Conservation (phyloP, 2,329 filamentous ascomycete genomes). For the Scedosporium boydii region DNA sequence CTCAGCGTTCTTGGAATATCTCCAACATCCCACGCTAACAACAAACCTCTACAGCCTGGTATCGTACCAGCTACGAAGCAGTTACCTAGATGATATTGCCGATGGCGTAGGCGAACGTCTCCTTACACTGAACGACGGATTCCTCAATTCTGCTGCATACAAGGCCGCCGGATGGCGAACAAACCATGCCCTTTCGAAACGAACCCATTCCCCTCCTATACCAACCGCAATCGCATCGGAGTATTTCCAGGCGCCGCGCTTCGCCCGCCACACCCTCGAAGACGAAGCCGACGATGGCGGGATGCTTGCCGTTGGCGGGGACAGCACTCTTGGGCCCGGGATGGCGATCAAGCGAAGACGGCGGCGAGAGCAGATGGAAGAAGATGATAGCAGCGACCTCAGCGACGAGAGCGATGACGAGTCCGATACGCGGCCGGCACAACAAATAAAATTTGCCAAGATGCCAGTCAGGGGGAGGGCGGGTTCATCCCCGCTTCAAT, state of each 20-base stretch:
- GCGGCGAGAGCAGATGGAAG: constrained; percentile 65
- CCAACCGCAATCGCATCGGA: constrained; percentile 74
- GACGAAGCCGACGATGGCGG: constrained; percentile 65
- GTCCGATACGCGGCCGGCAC: constrained; percentile 60
- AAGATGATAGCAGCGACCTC: constrained; percentile 77
- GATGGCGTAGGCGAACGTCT: constrained; percentile 79
- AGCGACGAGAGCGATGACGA: constrained; percentile 81
- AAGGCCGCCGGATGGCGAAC: constrained; percentile 74
- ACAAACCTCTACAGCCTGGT: constrained; percentile 52
- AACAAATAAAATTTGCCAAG: constrained; percentile 93
- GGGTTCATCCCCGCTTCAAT: constrained; percentile 77
- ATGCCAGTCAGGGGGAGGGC: constrained; percentile 83
- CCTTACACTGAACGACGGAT: constrained; percentile 69
- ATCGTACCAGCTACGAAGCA: constrained; percentile 70
- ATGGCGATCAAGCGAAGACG: constrained; percentile 57
- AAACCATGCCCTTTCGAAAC: constrained; percentile 66
- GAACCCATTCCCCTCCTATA: constrained; percentile 78
- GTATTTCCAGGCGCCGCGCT: constrained; percentile 67
- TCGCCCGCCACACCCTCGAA: constrained; percentile 53
- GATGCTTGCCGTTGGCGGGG: constrained; percentile 58
- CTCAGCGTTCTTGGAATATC: background rate
- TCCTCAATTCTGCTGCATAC: constrained; percentile 72
- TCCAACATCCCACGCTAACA: background rate
- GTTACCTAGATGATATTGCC: constrained; percentile 70
- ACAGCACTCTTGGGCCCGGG: constrained; percentile 59